These are phyloP conservation scores for Forsythia viridissima DNA, from an alignment of 257 asterid species.

Conservation along the genomic window DNA sequence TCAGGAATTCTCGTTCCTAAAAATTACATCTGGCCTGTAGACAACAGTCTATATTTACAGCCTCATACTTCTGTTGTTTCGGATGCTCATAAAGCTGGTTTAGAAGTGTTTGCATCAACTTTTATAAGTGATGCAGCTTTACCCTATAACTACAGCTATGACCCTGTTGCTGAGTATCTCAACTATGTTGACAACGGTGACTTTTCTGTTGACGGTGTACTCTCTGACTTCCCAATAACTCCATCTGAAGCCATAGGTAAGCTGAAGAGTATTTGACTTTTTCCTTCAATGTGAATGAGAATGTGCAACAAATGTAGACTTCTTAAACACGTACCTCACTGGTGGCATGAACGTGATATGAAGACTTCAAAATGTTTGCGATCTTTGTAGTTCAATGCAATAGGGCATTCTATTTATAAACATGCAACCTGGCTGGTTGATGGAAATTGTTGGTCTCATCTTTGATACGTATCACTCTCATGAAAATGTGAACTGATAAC, in stretches of 20 bases:
- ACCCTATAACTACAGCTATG: conserved; percentile 64
- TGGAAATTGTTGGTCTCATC: neutral
- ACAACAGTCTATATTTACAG: conserved; percentile 40
- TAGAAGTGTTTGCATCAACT: conserved; percentile 60
- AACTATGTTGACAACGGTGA: conserved; percentile 62
- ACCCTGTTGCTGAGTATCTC: conserved; percentile 73
- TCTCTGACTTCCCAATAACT: conserved; percentile 74
- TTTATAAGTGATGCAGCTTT: conserved; percentile 50
- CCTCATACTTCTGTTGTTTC: conserved; percentile 50
- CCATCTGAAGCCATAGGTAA: conserved; percentile 62
- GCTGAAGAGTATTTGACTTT: conserved; percentile 8
- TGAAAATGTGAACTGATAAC: neutral
- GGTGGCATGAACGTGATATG: neutral
- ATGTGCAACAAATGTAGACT: neutral
- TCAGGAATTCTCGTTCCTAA: conserved; percentile 78
- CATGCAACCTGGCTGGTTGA: neutral
- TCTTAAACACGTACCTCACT: neutral
- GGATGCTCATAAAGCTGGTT: conserved; percentile 70
- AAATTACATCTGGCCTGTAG: conserved; percentile 53
- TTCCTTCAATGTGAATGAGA: neutral
- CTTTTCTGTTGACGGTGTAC: conserved; percentile 76
- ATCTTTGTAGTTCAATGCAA: neutral
- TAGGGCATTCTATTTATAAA: neutral
- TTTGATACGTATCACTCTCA: neutral
- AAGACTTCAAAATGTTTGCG: neutral